phyloP scores from a whole-genome alignment of 1,139 yeast species.

The Saccharomyces hybrid region DNA sequence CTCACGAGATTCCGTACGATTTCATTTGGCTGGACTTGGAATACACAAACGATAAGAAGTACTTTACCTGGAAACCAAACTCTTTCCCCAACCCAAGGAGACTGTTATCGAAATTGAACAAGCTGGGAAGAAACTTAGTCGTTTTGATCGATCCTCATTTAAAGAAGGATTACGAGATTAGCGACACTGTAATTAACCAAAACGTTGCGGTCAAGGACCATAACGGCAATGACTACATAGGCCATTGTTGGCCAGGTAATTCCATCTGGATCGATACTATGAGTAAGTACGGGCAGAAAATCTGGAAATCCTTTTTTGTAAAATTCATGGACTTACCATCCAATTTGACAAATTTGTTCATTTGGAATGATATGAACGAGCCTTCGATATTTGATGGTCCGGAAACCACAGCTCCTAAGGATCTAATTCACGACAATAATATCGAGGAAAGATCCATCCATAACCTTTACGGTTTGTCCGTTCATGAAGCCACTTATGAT shows the following conservation, averaged over 20 bases:
- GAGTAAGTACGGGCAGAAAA: constrained; percentile 50
- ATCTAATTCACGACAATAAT: constrained; percentile 67
- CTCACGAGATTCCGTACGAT: constrained; percentile 73
- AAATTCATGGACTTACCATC: constrained; percentile 46
- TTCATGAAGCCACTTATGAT: constrained; percentile 70
- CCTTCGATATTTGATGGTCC: constrained; percentile 95
- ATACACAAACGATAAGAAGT: constrained; percentile 76
- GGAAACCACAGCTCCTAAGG: constrained; percentile 83
- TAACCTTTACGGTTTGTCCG: constrained; percentile 72
- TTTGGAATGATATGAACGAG: constrained; percentile 99
- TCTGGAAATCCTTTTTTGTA: constrained; percentile 50
- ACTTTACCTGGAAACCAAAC: constrained; percentile 82
- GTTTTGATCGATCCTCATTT: constrained; percentile 90
- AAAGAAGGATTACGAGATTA: constrained; percentile 60
- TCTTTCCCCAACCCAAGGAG: constrained; percentile 66
- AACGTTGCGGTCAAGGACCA: constrained; percentile 39
- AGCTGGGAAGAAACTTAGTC: constrained; percentile 73
- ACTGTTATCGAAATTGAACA: constrained; percentile 58
- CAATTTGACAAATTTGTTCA: constrained; percentile 46
- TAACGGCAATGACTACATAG: constrained; percentile 51
- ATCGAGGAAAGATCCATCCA: constrained; percentile 92
- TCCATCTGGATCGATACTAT: constrained; percentile 88
- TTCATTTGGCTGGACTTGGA: constrained; percentile 94
- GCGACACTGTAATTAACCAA: constrained; percentile 42
- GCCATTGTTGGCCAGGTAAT: constrained; percentile 98